Evolutionary conservation across 2,329 filamentous ascomycete genomes (phyloP).

Genomic region (Torrubiella hemipterigena): DNA sequence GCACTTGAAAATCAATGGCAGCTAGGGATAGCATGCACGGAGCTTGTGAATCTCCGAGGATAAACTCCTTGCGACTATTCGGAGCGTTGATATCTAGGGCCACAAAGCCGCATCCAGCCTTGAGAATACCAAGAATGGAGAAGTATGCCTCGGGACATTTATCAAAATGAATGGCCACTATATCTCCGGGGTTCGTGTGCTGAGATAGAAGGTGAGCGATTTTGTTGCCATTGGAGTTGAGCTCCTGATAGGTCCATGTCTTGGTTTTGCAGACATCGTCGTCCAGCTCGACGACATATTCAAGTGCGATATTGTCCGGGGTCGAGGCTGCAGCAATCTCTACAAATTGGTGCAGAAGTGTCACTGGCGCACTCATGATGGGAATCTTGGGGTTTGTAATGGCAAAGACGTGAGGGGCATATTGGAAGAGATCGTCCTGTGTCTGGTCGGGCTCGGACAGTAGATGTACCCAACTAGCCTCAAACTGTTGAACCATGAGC

Average conservation of each 20-base stretch:
- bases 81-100: constrained; percentile 70
- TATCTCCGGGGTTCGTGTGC: constrained; percentile 39
- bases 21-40: constrained; percentile 43
- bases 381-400: constrained; percentile 49
- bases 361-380: constrained; percentile 43
- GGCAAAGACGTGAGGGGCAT: constrained; percentile 40
- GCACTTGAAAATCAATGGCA: constrained; percentile 19
- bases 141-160: constrained; percentile 81
- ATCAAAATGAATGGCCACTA: constrained; percentile 69
- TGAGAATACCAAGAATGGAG: constrained; percentile 69
- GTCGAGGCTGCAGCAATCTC: constrained; percentile 44
- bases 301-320: constrained; percentile 56
- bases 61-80: constrained; percentile 61
- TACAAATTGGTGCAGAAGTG: constrained; percentile 67
- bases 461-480: constrained; percentile 50
- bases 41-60: constrained; percentile 60
- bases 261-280: constrained; percentile 30
- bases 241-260: constrained; percentile 62
- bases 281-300: constrained; percentile 55
- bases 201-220: constrained; percentile 53
- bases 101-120: constrained; percentile 70
- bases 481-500: constrained; percentile 59
- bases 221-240: constrained; percentile 59
- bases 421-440: constrained; percentile 24
- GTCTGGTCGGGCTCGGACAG: constrained; percentile 32